Percentiles rank a stretch among this genome's conserved stretches.
phyloP scores from a whole-genome alignment of 169 alveolate genomes.

The Toxoplasma gondii region DNA sequence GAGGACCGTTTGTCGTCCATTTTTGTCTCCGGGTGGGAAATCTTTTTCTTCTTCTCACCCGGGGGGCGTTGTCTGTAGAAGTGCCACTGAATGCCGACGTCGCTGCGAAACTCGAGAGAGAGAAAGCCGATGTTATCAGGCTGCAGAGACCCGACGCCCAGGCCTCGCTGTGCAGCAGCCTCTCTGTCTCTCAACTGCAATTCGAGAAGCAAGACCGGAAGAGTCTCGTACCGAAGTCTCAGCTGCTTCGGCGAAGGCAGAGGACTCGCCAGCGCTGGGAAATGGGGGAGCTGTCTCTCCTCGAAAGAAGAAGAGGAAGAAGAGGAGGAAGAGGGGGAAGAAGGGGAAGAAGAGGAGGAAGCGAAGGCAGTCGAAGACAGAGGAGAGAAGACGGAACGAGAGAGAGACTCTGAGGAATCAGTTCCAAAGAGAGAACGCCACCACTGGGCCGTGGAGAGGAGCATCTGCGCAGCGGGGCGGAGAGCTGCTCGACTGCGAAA shows the following conservation, averaged over 20 bases:
- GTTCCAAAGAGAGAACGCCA: neutral
- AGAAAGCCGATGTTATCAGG: neutral
- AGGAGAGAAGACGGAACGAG: too few relatives aligned
- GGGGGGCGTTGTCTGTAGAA: conserved; percentile 49
- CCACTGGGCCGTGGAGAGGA: neutral
- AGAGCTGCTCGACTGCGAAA: neutral
- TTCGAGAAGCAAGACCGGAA: conserved; percentile 42
- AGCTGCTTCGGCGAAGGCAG: conserved; percentile 27
- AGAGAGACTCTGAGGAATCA: neutral
- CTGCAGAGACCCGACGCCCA: neutral
- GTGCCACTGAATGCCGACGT: conserved; percentile 55
- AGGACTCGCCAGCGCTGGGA: neutral
- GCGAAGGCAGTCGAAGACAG: too few relatives aligned
- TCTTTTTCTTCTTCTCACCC: neutral
- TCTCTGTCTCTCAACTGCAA: conserved; percentile 16
- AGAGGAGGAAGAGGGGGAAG: neutral
- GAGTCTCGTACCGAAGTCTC: conserved; percentile 37
- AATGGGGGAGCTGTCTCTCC: neutral
- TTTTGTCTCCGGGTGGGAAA: too few relatives aligned
- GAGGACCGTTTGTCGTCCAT: too few relatives aligned
- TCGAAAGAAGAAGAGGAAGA: neutral
- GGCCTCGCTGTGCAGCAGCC: neutral
- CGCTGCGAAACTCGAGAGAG: conserved; percentile 51
- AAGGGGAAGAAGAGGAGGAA: too few relatives aligned
- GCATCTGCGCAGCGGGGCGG: conserved; percentile 5